Conservation (phyloP, 768 basidiomycete genomes). For the Hericium coralloides region DNA sequence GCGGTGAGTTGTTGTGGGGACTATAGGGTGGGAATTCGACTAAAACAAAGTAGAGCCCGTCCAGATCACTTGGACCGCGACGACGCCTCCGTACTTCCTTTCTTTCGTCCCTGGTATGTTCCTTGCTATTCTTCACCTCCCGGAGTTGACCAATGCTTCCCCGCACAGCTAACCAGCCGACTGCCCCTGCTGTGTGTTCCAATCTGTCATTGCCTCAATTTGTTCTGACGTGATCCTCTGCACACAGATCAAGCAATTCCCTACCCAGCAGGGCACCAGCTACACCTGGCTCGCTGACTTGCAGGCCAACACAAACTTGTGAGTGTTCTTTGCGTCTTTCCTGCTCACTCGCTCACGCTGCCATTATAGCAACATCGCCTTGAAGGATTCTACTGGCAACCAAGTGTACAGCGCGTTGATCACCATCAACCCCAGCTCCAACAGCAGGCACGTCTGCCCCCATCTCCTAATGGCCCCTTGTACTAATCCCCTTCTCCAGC, state of each 20-base stretch:
- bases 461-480: not conserved
- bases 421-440: conserved; percentile 30
- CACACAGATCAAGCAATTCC: conserved; percentile 45
- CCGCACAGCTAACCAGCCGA: conserved; percentile 40
- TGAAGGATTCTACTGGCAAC: conserved; percentile 53
- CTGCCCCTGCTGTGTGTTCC: conserved; percentile 40
- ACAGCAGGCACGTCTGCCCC: conserved; percentile 24
- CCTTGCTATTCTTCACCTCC: not conserved
- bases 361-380: conserved; percentile 34
- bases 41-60: conserved; percentile 42
- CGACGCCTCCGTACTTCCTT: conserved; percentile 48
- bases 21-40: not conserved
- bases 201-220: not conserved
- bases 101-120: conserved; percentile 51
- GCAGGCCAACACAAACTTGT: conserved; percentile 37
- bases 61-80: conserved; percentile 40
- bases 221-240: conserved; percentile 9
- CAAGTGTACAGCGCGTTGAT: conserved; percentile 44
- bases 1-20: conserved; percentile 33
- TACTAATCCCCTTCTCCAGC: not conserved
- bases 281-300: conserved; percentile 53
- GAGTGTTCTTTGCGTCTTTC: conserved; percentile 15
- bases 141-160: not conserved
- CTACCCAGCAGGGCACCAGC: conserved; percentile 30
- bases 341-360: not conserved